Conservation (phyloP, 352 stramenopile genomes). For the Blastocystis sp. region DNA sequence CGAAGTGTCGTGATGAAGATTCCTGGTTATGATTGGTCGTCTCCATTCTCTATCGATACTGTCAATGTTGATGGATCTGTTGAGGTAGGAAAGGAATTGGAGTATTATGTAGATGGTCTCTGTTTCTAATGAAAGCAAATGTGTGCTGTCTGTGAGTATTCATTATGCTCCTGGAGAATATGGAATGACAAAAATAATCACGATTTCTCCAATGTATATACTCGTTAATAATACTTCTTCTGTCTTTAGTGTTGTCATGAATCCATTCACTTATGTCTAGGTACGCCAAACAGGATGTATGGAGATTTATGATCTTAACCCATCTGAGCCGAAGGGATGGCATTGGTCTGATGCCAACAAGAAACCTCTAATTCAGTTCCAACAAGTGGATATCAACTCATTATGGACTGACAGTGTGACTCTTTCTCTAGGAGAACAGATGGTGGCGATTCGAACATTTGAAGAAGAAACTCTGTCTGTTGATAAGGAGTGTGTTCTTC, state of each 20-base stretch:
- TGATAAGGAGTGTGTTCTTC: constrained; percentile 5
- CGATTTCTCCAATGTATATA: constrained; percentile 27
- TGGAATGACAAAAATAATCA: constrained; percentile 13
- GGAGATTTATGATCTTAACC: not conserved
- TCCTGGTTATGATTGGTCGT: not conserved
- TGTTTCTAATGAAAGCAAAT: not conserved
- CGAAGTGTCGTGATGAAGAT: not conserved
- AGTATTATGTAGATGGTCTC: not conserved
- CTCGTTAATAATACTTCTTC: constrained; percentile 28
- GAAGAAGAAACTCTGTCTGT: not conserved
- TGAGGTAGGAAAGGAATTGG: not conserved
- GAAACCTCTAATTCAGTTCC: not conserved
- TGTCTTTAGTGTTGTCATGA: not conserved
- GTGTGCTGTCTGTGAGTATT: not conserved
- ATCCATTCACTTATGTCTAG: not conserved
- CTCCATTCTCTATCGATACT: constrained; percentile 2
- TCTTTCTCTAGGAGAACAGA: constrained; percentile 20
- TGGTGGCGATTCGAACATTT: not conserved
- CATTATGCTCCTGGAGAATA: constrained; percentile 30
- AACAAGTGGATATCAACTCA: constrained; percentile 5
- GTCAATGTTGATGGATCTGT: constrained; percentile 17
- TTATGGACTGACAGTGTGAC: not conserved
- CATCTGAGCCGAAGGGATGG: not conserved
- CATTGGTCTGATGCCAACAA: constrained; percentile 8
- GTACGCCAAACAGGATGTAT: not conserved